Base-by-base conservation (phyloP, 2,329 filamentous ascomycete genomes). In the Coniochaeta prunicola region DNA sequence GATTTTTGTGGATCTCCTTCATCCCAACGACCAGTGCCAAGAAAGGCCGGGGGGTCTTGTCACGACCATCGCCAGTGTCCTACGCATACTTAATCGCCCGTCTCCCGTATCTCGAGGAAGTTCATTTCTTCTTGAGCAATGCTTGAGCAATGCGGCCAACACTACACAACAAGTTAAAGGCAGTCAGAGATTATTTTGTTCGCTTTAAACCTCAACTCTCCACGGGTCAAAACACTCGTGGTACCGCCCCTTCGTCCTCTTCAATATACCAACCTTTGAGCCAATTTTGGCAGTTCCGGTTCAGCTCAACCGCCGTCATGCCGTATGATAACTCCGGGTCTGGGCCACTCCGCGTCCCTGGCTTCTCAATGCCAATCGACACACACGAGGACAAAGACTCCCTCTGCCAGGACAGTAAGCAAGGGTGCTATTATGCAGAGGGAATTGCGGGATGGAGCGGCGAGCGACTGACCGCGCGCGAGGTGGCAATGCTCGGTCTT, bases 291-390 rank as follows among this genome's bases (percentile, higher is more conserved):
- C n/a, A n/a, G n/a, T n/a, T 34, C 31, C 21, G n/a, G 21, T 45
- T 24, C 45, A 30, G 13, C 21, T 30, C 24, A 50, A n/a, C 15
- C 10, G 2, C 24, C 45, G 12, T 28, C 24, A 50, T 50, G 45
- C 45, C 45, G n/a, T 56, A 40, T 21, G 54, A 56, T 13, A 56
- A 56, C 54, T 56, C 54, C n/a, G 54, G 54, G 9, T 30, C 21
- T 34, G 54, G 54, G 19, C 54, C 54, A 19, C 54, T 56, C 19
- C 54, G 54, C 17, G 54, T 56, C 2, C 54, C 54, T 9, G 54
- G 54, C 10, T 40, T 56, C 34, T 19, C n/a, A 34, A 55, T 55
- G 53, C 24, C 19, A 17, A 33, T 55, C 21, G 30, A 55, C 53
- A n/a, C 53, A 1, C 3, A 34, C 33, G 15, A 8, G 8, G n/a